Conservation (phyloP, 2,329 filamentous ascomycete species). For the Diaporthe helianthi region DNA sequence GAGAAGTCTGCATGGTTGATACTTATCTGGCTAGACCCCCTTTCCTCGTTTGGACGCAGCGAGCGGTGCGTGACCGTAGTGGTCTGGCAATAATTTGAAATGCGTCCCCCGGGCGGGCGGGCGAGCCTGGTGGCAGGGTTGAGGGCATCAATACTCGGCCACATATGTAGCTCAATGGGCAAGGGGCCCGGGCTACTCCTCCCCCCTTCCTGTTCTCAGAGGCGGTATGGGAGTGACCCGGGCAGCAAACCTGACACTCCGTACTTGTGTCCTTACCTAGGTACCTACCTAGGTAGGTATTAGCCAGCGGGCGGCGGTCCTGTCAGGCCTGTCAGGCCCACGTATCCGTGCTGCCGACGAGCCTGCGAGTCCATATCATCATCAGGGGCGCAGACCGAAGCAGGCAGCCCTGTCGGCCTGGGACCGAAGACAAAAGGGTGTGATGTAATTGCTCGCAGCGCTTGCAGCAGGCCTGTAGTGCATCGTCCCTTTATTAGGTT, state of each 20-base stretch:
- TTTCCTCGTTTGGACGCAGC: slow-evolving; percentile 21
- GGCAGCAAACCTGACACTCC: slow-evolving; percentile 21
- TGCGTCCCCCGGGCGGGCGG: slow-evolving; percentile 14
- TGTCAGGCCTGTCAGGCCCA: slow-evolving; percentile 14
- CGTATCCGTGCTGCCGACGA: slow-evolving; percentile 8
- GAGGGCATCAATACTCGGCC: slow-evolving; percentile 20
- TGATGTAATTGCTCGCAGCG: slow-evolving; percentile 24
- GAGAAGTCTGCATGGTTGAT: slow-evolving; percentile 21
- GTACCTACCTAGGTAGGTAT: too few relatives aligned
- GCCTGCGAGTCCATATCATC: background rate
- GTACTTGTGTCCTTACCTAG: background rate
- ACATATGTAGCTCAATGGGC: slow-evolving; percentile 6
- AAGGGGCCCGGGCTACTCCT: slow-evolving; percentile 6
- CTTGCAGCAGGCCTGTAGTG: slow-evolving; percentile 19
- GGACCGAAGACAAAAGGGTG: slow-evolving; percentile 16
- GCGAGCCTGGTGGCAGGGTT: slow-evolving; percentile 20
- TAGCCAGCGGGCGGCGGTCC: slow-evolving; percentile 2
- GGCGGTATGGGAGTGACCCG: slow-evolving; percentile 14
- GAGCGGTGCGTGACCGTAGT: slow-evolving; percentile 15
- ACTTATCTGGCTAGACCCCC: slow-evolving; percentile 20
- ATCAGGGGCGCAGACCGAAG: slow-evolving; percentile 10
- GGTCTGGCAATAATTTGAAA: slow-evolving; percentile 26
- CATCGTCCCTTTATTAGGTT: slow-evolving; percentile 19
- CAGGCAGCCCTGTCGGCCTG: slow-evolving; percentile 17
- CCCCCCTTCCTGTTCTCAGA: background rate